A percentile compares a stretch with the other conserved stretches of the same genome.
Conservation (phyloP, 2,329 filamentous ascomycete genomes). For the Chrysoporthe austroafricana region DNA sequence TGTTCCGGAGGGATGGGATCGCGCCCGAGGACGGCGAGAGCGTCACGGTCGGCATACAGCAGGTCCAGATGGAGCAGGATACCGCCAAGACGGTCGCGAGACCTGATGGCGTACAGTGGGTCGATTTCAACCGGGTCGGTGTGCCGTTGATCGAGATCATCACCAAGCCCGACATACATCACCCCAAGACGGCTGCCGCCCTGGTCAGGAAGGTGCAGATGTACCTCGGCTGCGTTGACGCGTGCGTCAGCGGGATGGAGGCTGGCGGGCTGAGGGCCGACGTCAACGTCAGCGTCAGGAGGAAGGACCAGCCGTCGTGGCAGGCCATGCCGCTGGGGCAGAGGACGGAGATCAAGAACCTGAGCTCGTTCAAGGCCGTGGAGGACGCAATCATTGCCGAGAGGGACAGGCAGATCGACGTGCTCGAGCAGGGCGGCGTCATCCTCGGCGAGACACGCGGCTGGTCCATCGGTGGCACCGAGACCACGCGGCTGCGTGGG, state of each 20-base stretch:
- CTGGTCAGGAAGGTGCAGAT: conserved; percentile 87
- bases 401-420: conserved; percentile 80
- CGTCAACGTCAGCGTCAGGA: conserved; percentile 88
- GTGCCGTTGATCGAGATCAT: conserved; percentile 95
- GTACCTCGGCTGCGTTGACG: conserved; percentile 77
- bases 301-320: conserved; percentile 47
- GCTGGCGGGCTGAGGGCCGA: conserved; percentile 87
- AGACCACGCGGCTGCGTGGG: conserved; percentile 80
- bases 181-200: conserved; percentile 84
- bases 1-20: conserved; percentile 79
- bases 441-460: conserved; percentile 89
- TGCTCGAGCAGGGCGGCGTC: conserved; percentile 74
- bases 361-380: conserved; percentile 92
- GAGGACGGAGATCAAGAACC: conserved; percentile 95
- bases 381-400: conserved; percentile 94
- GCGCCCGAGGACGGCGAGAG: conserved; percentile 70
- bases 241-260: conserved; percentile 92
- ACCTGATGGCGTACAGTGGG: conserved; percentile 71
- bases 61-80: conserved; percentile 97
- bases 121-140: conserved; percentile 94
- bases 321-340: conserved; percentile 64
- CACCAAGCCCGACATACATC: conserved; percentile 84
- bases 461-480: conserved; percentile 83
- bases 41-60: conserved; percentile 82
- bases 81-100: conserved; percentile 91